Evolutionary conservation across 495 filamentous ascomycete genomes (phyloP), one percentile per base, ranked within the genome.

Genomic region (Haplographium delicatum): DNA sequence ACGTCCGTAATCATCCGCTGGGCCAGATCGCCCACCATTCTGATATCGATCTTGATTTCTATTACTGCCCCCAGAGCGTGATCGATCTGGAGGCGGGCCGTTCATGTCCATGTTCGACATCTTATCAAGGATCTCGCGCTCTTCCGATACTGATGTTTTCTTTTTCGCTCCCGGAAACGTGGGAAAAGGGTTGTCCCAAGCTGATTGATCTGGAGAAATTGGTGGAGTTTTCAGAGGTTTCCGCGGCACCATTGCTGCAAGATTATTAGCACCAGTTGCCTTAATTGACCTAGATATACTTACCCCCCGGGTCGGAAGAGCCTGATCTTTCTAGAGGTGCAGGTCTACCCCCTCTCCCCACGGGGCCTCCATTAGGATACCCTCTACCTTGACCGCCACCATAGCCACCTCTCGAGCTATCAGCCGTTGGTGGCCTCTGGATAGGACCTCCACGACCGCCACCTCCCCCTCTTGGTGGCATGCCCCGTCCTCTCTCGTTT

Each of bases 141-240:
- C 68, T 52, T 76, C 65, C 28, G 71, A 65, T 20, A 66, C 34
- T 38, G 72, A 69, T 1, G 68, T 71, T 50, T 67, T 73, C 34
- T 71, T 71, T 31, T 71, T 69, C 37, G 68, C 64, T 26, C 74
- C 74, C 0, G 80, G 79, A 50, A 87, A 86, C 1, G 74, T 69
- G 10, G 85, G 82, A 51, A 86, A 89, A 3, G 84, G 78, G 53
- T 81, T 83, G 38, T 85, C 83, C 60, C 78, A 84, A n/a, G 76
- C 65, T 33, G 70, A 59, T 4, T 69, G 70, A 9, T 73, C 71
- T 7, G 81, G 75, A 18, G 66, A 70, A 16, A 66, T 61, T 5
- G 70, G 70, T 7, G 69, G 58, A 11, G 62, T 52, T 10, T 65
- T 44, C 9, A 66, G 45, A 39, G 65, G 62, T 37, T 59, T 55